Percentiles rank a stretch among this genome's conserved stretches.
phyloP scores from a whole-genome alignment of 768 basidiomycete genomes.

The Brasilioporus rufonigricans region DNA sequence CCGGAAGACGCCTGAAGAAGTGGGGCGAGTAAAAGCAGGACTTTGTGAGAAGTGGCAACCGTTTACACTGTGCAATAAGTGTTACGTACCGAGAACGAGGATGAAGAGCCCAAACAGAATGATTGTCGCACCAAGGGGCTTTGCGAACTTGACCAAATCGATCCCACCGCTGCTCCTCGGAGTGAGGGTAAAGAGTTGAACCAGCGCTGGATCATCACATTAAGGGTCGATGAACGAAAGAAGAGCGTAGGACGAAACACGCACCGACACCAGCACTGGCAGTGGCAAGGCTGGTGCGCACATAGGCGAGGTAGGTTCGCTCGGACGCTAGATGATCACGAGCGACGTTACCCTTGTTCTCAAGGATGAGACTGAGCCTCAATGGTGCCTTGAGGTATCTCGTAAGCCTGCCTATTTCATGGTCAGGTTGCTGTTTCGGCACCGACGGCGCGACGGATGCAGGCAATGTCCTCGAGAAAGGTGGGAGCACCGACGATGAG shows the following conservation, averaged over 20 bases:
- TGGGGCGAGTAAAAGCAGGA: not conserved
- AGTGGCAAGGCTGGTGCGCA: conserved; percentile 61
- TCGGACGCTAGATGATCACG: conserved; percentile 65
- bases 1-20: conserved; percentile 42
- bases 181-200: conserved; percentile 50
- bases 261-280: conserved; percentile 59
- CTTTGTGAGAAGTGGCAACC: not conserved
- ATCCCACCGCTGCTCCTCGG: conserved; percentile 5
- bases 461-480: not conserved
- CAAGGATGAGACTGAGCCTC: conserved; percentile 37
- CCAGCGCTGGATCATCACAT: conserved; percentile 38
- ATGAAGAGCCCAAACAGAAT: conserved; percentile 46
- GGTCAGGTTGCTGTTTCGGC: not conserved
- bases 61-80: not conserved
- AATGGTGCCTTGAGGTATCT: conserved; percentile 3
- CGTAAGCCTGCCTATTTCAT: not conserved
- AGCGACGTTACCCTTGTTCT: conserved; percentile 62
- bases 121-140: conserved; percentile 51
- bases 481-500: not conserved
- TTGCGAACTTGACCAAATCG: conserved; percentile 35
- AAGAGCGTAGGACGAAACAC: conserved; percentile 17
- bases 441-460: not conserved
- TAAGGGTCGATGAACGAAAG: not conserved
- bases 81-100: conserved; percentile 45
- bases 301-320: conserved; percentile 61